Evolutionary conservation across 306 rosid genomes (phyloP), one percentile per base, ranked within the genome.

Genomic region (Prunus mume): DNA sequence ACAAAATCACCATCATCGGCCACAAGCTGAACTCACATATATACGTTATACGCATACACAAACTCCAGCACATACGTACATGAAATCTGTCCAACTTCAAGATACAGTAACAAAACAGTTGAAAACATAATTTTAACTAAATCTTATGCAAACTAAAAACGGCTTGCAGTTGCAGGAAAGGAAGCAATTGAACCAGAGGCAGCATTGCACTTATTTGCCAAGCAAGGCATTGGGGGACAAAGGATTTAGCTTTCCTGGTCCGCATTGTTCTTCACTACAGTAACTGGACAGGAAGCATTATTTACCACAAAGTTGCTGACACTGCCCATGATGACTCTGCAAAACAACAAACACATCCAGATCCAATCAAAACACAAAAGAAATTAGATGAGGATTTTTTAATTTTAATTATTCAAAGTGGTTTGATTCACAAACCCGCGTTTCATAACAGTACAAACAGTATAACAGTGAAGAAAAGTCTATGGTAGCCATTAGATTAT

Each of bases 271-370:
- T 94, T 94, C 72, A 94, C 97, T 25, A 94, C 98, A 28, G 91
- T 94, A 27, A 91, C 88, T 0, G 97, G 94, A 47, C 98, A 91
- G 0, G 84, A 9, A 17, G 89, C 97, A 67, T 87, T 77, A 61
- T 87, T 93, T 85, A 93, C 91, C 46, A 91, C 93, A 25, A 76
- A 69, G 86, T 90, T 90, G 89, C 98, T 93, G 1, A 93, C 98
- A 74, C 98, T 93, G 9, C 98, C 98, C 89, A 93, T 68, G 55
- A 93, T 70, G 6, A 64, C 97, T 87, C 97, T 93, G 87, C 12
- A 69, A 83, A 30, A 78, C 15, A 66, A 72, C 65, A 71, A 73
- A 63, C 49, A 72, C 69, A 72, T 45, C 82, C 32, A 73, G 71
- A 74, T 76, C 74, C 52, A 74, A 81, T 80, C 55, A 62, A 68